These are phyloP conservation scores for Piper longum DNA, from an alignment of 164 flowering plant species.

Conservation along the genomic window DNA sequence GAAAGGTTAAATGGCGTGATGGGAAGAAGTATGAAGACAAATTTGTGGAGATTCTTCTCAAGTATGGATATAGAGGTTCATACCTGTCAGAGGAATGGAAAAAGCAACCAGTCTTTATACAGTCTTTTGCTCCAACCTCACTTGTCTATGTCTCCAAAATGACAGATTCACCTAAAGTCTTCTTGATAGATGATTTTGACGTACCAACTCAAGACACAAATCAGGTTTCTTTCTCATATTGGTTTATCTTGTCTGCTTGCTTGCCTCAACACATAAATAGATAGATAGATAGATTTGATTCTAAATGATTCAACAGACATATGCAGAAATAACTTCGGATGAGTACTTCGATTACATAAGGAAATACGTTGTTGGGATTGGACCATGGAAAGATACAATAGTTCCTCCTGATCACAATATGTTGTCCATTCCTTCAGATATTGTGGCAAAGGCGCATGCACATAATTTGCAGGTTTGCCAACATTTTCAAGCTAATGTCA, in stretches of 20 bases:
- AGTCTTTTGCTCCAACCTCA: slow-evolving; percentile 94
- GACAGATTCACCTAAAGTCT: slow-evolving; percentile 75
- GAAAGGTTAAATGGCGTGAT: slow-evolving; percentile 71
- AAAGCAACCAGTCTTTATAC: slow-evolving; percentile 78
- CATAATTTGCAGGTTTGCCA: slow-evolving; percentile 58
- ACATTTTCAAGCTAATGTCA: neutral
- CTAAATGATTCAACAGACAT: slow-evolving; percentile 35
- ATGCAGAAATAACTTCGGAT: slow-evolving; percentile 80
- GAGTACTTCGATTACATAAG: slow-evolving; percentile 61
- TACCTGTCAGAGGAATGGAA: slow-evolving; percentile 87
- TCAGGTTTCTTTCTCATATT: slow-evolving; percentile 43
- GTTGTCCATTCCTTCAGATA: slow-evolving; percentile 58
- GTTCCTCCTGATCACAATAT: slow-evolving; percentile 52
- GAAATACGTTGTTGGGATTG: slow-evolving; percentile 85
- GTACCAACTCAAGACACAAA: slow-evolving; percentile 77
- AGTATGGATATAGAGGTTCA: slow-evolving; percentile 81
- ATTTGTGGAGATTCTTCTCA: slow-evolving; percentile 29
- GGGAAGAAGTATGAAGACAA: slow-evolving; percentile 4
- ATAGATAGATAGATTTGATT: neutral
- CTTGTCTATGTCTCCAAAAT: slow-evolving; percentile 56
- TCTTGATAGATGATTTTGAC: slow-evolving; percentile 66
- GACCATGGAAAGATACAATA: slow-evolving; percentile 90
- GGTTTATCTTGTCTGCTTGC: neutral
- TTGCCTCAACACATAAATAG: neutral
- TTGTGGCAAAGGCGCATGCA: slow-evolving; percentile 83